phyloP scores from a whole-genome alignment of 176 grass and related monocot genomes.

The Phyllostachys edulis region DNA sequence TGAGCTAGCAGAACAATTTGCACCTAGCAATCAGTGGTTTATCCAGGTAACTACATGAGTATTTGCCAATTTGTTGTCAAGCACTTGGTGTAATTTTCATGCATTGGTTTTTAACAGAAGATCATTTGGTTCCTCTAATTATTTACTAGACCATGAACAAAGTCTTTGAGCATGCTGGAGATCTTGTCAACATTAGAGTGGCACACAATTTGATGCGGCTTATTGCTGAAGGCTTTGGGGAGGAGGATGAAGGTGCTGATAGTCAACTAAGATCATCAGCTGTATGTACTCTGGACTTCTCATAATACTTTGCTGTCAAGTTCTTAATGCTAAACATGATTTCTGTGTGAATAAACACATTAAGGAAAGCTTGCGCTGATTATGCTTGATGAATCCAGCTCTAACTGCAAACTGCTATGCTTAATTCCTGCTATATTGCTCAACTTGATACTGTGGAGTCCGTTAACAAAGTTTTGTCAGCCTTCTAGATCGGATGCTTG shows the following conservation, averaged over 20 bases:
- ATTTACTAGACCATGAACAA: slow-evolving; percentile 92
- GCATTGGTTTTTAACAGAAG: slow-evolving; percentile 1
- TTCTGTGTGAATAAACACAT: not conserved
- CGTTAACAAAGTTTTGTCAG: not conserved
- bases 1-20: slow-evolving; percentile 98
- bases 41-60: slow-evolving; percentile 58
- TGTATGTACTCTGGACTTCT: slow-evolving; percentile 59
- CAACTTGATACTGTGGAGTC: not conserved
- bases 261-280: slow-evolving; percentile 96
- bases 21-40: slow-evolving; percentile 99
- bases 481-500: slow-evolving; percentile 9
- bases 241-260: slow-evolving; percentile 96
- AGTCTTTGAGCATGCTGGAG: slow-evolving; percentile 99
- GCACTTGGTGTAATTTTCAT: not conserved
- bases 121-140: slow-evolving; percentile 28
- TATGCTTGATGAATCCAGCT: not conserved
- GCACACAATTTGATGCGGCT: slow-evolving; percentile 99
- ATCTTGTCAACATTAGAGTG: slow-evolving; percentile 95
- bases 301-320: not conserved
- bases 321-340: not conserved
- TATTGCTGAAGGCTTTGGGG: slow-evolving; percentile 98
- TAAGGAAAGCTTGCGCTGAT: not conserved
- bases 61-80: not conserved
- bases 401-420: not conserved
- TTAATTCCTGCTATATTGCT: not conserved